Conservation (phyloP, 108 stramenopile genomes). For the Nitzschia putrida region DNA sequence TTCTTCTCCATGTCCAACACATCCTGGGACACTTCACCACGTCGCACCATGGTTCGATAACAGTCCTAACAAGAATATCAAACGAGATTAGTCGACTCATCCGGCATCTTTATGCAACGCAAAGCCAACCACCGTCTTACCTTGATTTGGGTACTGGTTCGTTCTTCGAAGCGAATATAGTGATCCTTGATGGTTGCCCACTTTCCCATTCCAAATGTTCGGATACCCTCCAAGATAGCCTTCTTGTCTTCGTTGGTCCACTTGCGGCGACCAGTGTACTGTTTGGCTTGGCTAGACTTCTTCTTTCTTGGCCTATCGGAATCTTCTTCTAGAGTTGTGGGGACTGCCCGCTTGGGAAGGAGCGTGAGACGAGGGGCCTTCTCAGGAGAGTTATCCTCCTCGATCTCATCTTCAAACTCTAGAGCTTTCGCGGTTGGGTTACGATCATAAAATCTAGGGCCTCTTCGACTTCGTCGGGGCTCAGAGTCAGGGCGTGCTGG, state of each 20-base stretch:
- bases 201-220: slow-evolving; percentile 51
- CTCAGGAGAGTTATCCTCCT: slow-evolving; percentile 28
- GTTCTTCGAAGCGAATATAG: slow-evolving; percentile 52
- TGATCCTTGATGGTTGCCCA: slow-evolving; percentile 68
- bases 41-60: slow-evolving; percentile 57
- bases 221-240: slow-evolving; percentile 55
- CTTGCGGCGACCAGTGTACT: slow-evolving; percentile 34
- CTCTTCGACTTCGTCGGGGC: neutral
- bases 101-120: neutral
- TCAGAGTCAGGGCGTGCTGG: neutral
- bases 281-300: slow-evolving; percentile 37
- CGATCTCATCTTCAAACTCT: slow-evolving; percentile 28
- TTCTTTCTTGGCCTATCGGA: slow-evolving; percentile 26
- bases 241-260: slow-evolving; percentile 67
- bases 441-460: slow-evolving; percentile 3
- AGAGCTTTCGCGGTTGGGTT: slow-evolving; percentile 15
- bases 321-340: slow-evolving; percentile 18
- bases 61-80: slow-evolving; percentile 40
- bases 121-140: neutral
- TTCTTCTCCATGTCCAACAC: neutral
- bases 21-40: slow-evolving; percentile 28
- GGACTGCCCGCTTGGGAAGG: neutral
- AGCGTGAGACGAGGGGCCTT: slow-evolving; percentile 20
- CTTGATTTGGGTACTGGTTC: slow-evolving; percentile 70
- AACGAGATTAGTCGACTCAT: neutral